Evolutionary conservation across 1,139 yeast species (phyloP).

Genomic region (Candida gigantensis): DNA sequence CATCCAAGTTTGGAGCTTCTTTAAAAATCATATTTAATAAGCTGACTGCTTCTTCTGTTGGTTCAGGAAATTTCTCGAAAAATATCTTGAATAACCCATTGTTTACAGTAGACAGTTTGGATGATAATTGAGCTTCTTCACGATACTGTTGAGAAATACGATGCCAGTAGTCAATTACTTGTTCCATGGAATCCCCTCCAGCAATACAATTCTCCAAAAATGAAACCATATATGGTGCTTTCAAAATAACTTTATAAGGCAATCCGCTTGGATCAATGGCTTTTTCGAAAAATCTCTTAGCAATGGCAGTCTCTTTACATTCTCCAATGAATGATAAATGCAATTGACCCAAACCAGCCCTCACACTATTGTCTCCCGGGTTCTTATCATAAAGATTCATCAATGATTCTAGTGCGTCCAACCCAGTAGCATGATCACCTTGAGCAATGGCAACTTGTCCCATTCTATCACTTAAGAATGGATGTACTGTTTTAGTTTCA

Average conservation of each 20-base stretch:
- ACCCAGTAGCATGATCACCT: conserved; percentile 42
- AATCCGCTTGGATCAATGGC: conserved; percentile 59
- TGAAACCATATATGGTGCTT: conserved; percentile 73
- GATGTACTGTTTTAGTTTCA: conserved; percentile 21
- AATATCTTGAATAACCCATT: conserved; percentile 69
- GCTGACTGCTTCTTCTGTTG: conserved; percentile 56
- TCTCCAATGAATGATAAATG: conserved; percentile 82
- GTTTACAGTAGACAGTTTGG: conserved; percentile 69
- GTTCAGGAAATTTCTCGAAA: conserved; percentile 57
- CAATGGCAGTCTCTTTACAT: conserved; percentile 71
- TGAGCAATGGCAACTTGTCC: conserved; percentile 44
- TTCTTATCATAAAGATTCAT: conserved; percentile 30
- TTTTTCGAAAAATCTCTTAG: conserved; percentile 72
- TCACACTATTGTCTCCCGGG: conserved; percentile 19
- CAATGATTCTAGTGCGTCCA: conserved; percentile 43
- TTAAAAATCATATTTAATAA: conserved; percentile 60
- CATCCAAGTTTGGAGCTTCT: conserved; percentile 62
- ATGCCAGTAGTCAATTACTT: conserved; percentile 62
- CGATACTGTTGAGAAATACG: conserved; percentile 9
- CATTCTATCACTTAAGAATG: conserved; percentile 35
- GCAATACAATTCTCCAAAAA: conserved; percentile 66
- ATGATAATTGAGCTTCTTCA: conserved; percentile 7
- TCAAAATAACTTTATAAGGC: conserved; percentile 72
- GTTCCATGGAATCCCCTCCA: conserved; percentile 56
- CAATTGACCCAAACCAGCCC: conserved; percentile 49